phyloP scores from a whole-genome alignment of 441 rosid genomes.

The Croton setiger region DNA sequence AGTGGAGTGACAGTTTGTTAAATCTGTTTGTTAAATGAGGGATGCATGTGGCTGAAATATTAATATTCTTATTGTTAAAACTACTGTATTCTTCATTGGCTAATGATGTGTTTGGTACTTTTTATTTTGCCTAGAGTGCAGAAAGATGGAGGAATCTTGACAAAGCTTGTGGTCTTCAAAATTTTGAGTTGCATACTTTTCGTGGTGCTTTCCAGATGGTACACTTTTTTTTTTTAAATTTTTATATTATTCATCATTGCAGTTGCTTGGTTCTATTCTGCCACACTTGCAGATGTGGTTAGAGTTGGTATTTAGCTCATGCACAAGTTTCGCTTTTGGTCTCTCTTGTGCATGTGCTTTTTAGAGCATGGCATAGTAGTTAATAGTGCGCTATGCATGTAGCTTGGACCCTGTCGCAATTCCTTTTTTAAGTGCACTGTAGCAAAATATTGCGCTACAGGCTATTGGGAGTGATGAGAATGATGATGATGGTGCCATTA shows the following conservation, averaged over 20 bases:
- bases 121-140: constrained; percentile 66
- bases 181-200: constrained; percentile 82
- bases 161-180: constrained; percentile 70
- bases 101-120: constrained; percentile 9
- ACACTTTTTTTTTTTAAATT: constrained; percentile 15
- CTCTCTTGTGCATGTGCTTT: neutral
- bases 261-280: neutral
- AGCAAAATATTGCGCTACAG: no score
- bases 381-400: no score
- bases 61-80: neutral
- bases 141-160: constrained; percentile 81
- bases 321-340: neutral
- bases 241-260: no score
- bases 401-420: no score
- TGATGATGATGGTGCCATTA: no score
- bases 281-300: constrained; percentile 1
- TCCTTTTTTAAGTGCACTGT: no score
- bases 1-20: no score
- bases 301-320: neutral
- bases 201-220: constrained; percentile 96
- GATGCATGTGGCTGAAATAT: neutral
- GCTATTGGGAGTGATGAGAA: no score
- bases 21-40: neutral
- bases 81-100: neutral
- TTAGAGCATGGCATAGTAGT: no score